Base-by-base conservation (phyloP, 176 grass and related monocot genomes). In the Zoysia pacifica region DNA sequence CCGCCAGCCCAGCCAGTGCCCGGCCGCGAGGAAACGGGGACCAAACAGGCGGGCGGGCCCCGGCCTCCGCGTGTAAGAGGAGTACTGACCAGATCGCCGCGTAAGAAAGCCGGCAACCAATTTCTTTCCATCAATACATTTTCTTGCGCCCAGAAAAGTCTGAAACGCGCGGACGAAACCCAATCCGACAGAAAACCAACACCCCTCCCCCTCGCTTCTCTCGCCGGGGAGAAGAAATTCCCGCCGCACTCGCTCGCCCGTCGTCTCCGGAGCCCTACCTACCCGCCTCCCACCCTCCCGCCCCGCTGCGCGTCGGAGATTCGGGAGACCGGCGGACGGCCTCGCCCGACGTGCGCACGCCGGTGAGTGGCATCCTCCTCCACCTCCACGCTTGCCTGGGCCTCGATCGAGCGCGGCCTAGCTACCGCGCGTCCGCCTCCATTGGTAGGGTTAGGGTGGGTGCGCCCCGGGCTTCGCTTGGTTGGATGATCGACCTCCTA, bases 121-220 rank as follows among this genome's bases (percentile, higher is more conserved):
- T 3, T 4, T 13, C 49, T 8, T 13, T 51, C 62, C 15, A 46
- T 67, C 42, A 28, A 28, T 28, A 28, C 28, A 41, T 12, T 18
- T 41, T 11, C 14, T n/a, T 15, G 0, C 2, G 58, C 58, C 19
- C 19, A 11, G 7, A 35, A 62, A 40, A 65, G 65, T 16, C 54
- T 42, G 48, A 70, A 66, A 47, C 78, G 63, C 45, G 40, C 70
- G 20, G 49, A 15, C 56, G 36, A 67, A 73, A 85, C 42, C 83
- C 83, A 56, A 73, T 58, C 80, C 74, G 37, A 28, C 28, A 28
- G 28, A 28, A 65, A 51, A 76, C 11, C 71, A 39, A 62, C 38
- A 5, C n/a, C 7, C 14, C 9, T 45, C 44, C 6, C 15, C 1
- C 56, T 5, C 78, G 12, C 74, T 36, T 62, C 28, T 28, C 28